Evolutionary conservation across 768 basidiomycete species (phyloP).

Genomic region (Phaffia tasmanica): DNA sequence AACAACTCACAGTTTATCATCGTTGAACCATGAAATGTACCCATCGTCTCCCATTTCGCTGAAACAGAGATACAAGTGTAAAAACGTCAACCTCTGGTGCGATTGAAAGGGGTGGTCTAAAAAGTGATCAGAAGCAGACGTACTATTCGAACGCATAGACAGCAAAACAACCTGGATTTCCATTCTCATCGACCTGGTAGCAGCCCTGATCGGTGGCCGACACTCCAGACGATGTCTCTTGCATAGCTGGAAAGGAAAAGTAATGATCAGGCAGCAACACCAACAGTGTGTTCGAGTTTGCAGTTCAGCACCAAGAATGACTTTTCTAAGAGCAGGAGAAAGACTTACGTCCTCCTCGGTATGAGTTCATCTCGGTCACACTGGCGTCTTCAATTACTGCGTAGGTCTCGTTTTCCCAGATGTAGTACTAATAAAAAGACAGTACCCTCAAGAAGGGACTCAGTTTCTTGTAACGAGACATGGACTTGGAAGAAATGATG

Average conservation of each 20-base stretch:
- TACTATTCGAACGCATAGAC: constrained; percentile 73
- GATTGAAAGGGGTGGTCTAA: neutral
- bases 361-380: neutral
- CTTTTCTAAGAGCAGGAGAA: neutral
- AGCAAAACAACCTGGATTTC: constrained; percentile 47
- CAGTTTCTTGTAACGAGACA: too few species aligned
- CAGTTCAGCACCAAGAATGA: constrained; percentile 26
- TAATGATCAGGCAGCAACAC: constrained; percentile 35
- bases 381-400: neutral
- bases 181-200: constrained; percentile 46
- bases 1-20: constrained; percentile 40
- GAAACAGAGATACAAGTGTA: neutral
- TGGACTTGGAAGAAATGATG: too few species aligned
- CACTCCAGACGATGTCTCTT: constrained; percentile 70
- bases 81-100: too few species aligned
- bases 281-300: constrained; percentile 44
- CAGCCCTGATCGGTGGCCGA: constrained; percentile 56
- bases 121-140: neutral
- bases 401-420: neutral
- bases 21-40: constrained; percentile 72
- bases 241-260: constrained; percentile 40
- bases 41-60: constrained; percentile 41
- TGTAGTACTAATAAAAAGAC: neutral
- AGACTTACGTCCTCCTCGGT: constrained; percentile 3
- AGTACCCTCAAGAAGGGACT: neutral